Conservation (phyloP, 106 monocot species). For the Dactylorhiza incarnata region DNA sequence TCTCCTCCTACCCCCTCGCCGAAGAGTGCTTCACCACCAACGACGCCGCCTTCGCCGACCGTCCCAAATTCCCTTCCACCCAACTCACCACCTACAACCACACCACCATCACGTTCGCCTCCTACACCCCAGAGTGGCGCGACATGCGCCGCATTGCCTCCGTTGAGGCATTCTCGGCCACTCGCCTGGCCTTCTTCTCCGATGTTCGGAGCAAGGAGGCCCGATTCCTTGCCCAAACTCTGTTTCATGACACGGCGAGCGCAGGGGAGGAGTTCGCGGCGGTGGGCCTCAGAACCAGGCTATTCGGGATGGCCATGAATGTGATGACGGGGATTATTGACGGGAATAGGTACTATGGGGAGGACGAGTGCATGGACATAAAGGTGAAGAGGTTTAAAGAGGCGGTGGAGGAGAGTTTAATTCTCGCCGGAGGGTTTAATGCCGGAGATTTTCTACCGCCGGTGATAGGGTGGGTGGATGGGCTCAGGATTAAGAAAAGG, state of each 20-base stretch:
- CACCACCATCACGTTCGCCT: not conserved
- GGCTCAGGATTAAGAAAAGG: conserved; percentile 8
- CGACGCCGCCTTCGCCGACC: conserved; percentile 8
- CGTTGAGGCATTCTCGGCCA: not conserved
- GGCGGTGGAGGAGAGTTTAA: conserved; percentile 7
- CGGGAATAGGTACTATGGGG: conserved; percentile 15
- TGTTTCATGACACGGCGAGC: not conserved
- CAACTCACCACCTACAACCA: not conserved
- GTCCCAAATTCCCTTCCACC: conserved; percentile 2
- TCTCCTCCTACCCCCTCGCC: conserved; percentile 6
- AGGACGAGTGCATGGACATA: not conserved
- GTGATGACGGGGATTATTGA: conserved; percentile 19
- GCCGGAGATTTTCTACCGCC: conserved; percentile 25
- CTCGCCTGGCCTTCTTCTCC: conserved; percentile 4
- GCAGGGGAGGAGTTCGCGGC: not conserved
- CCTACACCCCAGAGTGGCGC: not conserved
- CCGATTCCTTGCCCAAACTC: not conserved
- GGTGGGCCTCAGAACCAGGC: conserved; percentile 13
- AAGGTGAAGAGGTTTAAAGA: conserved; percentile 4
- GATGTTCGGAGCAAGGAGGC: not conserved
- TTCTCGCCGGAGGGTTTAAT: conserved; percentile 7
- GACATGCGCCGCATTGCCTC: not conserved
- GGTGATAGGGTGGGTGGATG: conserved; percentile 9
- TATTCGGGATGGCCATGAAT: conserved; percentile 25
- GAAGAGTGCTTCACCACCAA: conserved; percentile 14